phyloP scores from a whole-genome alignment of 2,329 filamentous ascomycete genomes.

The Penicillium sp. region DNA sequence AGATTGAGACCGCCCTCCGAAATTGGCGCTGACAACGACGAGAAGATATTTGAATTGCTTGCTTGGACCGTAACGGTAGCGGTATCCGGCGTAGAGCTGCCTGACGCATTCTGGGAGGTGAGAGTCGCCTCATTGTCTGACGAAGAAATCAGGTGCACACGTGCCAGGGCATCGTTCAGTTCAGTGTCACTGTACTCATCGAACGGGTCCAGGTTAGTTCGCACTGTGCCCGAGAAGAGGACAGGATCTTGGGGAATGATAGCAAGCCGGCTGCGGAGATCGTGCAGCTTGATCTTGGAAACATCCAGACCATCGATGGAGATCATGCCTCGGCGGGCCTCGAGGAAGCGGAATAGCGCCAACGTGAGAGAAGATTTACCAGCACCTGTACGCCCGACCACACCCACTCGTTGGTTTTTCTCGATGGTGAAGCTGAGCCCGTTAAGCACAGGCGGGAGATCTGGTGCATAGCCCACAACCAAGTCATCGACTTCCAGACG shows the following conservation, averaged over 20 bases:
- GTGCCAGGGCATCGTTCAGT: conserved; percentile 66
- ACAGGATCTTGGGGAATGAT: conserved; percentile 85
- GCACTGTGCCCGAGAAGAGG: conserved; percentile 75
- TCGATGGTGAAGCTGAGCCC: conserved; percentile 26
- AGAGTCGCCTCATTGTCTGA: conserved; percentile 60
- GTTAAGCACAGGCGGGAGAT: conserved; percentile 53
- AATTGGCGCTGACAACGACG: conserved; percentile 61
- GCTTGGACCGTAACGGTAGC: conserved; percentile 27
- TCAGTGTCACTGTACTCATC: conserved; percentile 67
- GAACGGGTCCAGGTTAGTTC: conserved; percentile 76
- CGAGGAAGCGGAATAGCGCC: conserved; percentile 33
- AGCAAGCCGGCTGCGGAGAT: conserved; percentile 69
- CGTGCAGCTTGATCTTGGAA: conserved; percentile 46
- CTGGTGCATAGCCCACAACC: conserved; percentile 68
- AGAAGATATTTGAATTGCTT: conserved; percentile 72
- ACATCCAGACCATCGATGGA: conserved; percentile 48
- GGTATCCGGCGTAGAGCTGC: conserved; percentile 20
- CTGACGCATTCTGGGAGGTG: conserved; percentile 62
- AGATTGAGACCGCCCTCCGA: conserved; percentile 70
- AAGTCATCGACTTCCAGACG: conserved; percentile 71
- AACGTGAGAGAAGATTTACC: conserved; percentile 37
- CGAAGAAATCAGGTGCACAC: conserved; percentile 60
- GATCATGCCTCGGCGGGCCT: conserved; percentile 27
- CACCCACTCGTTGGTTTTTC: conserved; percentile 31
- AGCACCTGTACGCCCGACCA: conserved; percentile 36